Conservation (phyloP, 2,329 filamentous ascomycete genomes). For the Venturia nashicola region DNA sequence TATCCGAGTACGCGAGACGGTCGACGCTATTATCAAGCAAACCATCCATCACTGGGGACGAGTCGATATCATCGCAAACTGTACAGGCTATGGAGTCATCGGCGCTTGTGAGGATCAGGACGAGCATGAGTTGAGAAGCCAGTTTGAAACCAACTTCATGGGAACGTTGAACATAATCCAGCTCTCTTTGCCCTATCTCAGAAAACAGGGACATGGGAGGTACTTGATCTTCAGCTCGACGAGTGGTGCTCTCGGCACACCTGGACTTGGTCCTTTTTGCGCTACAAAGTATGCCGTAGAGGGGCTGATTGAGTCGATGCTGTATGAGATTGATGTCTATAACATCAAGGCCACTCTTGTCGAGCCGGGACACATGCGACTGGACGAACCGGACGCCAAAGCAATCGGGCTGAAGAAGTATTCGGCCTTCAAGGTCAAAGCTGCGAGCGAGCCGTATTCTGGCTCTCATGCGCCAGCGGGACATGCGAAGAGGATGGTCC, state of each 20-base stretch:
- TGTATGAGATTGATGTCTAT: slow-evolving; percentile 86
- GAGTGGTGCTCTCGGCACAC: slow-evolving; percentile 82
- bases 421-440: slow-evolving; percentile 86
- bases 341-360: slow-evolving; percentile 91
- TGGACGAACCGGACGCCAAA: slow-evolving; percentile 59
- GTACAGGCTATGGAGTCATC: slow-evolving; percentile 85
- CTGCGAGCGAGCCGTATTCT: slow-evolving; percentile 66
- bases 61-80: slow-evolving; percentile 85
- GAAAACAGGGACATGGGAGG: slow-evolving; percentile 58
- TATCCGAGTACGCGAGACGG: slow-evolving; percentile 69
- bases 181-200: slow-evolving; percentile 75
- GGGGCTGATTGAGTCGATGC: slow-evolving; percentile 88
- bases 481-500: slow-evolving; percentile 81
- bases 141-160: slow-evolving; percentile 97
- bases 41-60: slow-evolving; percentile 65
- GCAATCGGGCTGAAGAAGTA: slow-evolving; percentile 54
- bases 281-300: slow-evolving; percentile 97
- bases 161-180: slow-evolving; percentile 91
- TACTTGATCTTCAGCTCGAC: slow-evolving; percentile 95
- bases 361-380: slow-evolving; percentile 75
- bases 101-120: slow-evolving; percentile 95
- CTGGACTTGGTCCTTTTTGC: slow-evolving; percentile 85
- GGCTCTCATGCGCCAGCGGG: slow-evolving; percentile 68
- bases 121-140: slow-evolving; percentile 84
- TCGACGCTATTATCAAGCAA: slow-evolving; percentile 56